Evolutionary conservation across 2,329 filamentous ascomycete genomes (phyloP).

Genomic region (Claviceps humidiphila): DNA sequence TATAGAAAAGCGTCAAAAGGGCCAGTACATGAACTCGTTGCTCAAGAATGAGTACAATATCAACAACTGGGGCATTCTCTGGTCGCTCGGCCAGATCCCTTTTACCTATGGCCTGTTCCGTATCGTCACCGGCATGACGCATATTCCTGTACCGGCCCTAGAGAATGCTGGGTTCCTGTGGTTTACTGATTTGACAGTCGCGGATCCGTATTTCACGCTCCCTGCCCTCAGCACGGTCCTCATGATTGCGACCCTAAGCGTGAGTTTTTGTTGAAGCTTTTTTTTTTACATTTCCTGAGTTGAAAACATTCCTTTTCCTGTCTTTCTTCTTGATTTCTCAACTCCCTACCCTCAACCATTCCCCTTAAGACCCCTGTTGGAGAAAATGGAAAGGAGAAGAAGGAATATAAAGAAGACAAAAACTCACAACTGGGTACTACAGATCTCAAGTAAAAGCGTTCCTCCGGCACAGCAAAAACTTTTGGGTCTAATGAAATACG

Average conservation of each 20-base stretch:
- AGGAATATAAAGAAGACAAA: neutral
- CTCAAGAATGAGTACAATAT: constrained; percentile 24
- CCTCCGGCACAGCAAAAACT: constrained; percentile 21
- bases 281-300: neutral
- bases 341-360: neutral
- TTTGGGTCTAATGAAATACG: constrained; percentile 28
- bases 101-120: constrained; percentile 74
- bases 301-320: neutral
- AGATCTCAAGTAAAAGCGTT: constrained; percentile 24
- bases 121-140: constrained; percentile 58
- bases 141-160: constrained; percentile 69
- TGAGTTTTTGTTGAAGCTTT: constrained; percentile 14
- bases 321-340: neutral
- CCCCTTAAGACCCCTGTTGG: neutral
- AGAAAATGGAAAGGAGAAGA: neutral
- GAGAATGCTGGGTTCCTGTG: constrained; percentile 59
- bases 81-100: constrained; percentile 38
- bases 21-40: constrained; percentile 22
- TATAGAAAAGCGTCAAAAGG: constrained; percentile 22
- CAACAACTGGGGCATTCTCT: constrained; percentile 20
- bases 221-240: constrained; percentile 47
- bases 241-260: constrained; percentile 44
- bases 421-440: neutral
- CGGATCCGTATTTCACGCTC: constrained; percentile 67
- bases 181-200: constrained; percentile 62